phyloP scores from a whole-genome alignment of 257 asterid genomes.

The Lantana camara region DNA sequence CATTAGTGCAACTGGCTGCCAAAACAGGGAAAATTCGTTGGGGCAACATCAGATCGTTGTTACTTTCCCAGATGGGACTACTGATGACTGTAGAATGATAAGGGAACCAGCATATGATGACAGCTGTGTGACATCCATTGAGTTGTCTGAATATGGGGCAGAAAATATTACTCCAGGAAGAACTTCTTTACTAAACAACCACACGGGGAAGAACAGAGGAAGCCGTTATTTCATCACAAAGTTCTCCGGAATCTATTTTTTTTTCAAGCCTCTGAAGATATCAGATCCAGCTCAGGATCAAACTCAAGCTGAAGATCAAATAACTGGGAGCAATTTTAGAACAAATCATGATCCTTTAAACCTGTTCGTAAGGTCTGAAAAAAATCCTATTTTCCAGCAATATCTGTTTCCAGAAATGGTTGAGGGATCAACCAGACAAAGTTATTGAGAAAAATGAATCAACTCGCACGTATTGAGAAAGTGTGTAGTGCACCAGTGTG shows the following conservation, averaged over 20 bases:
- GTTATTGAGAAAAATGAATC: conserved; percentile 26
- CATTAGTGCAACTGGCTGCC: conserved; percentile 29
- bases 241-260: conserved; percentile 54
- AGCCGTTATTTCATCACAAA: conserved; percentile 61
- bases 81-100: too few species aligned
- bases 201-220: conserved; percentile 41
- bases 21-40: conserved; percentile 33
- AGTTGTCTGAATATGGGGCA: too few species aligned
- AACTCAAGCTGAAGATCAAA: conserved; percentile 66
- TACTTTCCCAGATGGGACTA: too few species aligned
- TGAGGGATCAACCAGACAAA: conserved; percentile 69
- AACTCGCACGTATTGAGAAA: too few species aligned
- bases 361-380: conserved; percentile 32
- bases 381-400: conserved; percentile 38
- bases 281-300: conserved; percentile 54
- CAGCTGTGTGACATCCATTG: too few species aligned
- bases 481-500: too few species aligned
- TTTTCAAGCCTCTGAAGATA: conserved; percentile 56
- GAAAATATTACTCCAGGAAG: too few species aligned
- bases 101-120: too few species aligned
- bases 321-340: too few species aligned
- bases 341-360: conserved; percentile 17
- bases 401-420: conserved; percentile 41
- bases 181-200: conserved; percentile 42
- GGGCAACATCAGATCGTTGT: conserved; percentile 49